Percentiles rank a stretch among this genome's conserved stretches.
These are phyloP conservation scores for Thymus mandschuricus DNA, from an alignment of 257 asterid species.

Conservation along the genomic window DNA sequence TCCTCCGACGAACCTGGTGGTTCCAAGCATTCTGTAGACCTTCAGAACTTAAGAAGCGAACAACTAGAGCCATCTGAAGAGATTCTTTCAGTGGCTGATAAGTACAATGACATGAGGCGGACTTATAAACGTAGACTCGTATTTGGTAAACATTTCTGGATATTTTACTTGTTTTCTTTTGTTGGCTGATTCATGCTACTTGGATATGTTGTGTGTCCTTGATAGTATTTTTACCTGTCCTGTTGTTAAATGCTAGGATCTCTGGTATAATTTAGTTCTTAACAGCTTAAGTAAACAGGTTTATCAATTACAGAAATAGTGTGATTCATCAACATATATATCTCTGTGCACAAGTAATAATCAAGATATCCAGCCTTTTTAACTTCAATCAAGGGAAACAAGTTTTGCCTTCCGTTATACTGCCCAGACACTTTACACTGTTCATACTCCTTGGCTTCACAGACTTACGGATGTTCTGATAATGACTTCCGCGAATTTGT, in stretches of 20 bases:
- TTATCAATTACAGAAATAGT: no score
- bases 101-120: constrained; percentile 79
- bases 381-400: neutral
- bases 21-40: constrained; percentile 53
- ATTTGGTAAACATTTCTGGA: constrained; percentile 60
- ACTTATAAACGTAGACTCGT: constrained; percentile 79
- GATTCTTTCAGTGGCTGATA: constrained; percentile 83
- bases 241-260: constrained; percentile 6
- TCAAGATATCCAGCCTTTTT: constrained; percentile 10
- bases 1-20: constrained; percentile 50
- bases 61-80: constrained; percentile 63
- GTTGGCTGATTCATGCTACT: constrained; percentile 27
- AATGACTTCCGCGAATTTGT: neutral
- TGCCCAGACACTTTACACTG: neutral
- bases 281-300: no score
- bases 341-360: constrained; percentile 18
- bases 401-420: neutral
- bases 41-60: constrained; percentile 56
- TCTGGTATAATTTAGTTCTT: neutral
- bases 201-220: constrained; percentile 27
- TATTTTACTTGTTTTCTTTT: constrained; percentile 25
- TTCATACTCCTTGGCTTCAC: neutral
- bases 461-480: no score
- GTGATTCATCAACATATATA: neutral
- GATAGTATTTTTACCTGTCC: neutral